A percentile compares a stretch with the other conserved stretches of the same genome.
phyloP scores from a whole-genome alignment of 306 rosid species.

The Senna siamea region DNA sequence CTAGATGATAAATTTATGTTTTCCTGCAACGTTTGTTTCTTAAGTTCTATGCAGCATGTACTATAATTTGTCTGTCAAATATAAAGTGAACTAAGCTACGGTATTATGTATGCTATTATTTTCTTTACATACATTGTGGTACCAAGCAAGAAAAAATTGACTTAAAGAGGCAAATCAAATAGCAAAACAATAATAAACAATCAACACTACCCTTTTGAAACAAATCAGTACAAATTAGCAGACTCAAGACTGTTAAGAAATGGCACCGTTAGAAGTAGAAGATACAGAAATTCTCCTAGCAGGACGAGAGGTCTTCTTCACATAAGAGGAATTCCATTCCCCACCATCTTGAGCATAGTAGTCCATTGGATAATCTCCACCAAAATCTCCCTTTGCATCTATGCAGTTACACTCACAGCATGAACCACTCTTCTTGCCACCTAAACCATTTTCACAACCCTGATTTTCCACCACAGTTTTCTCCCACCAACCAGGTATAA shows the following conservation, averaged over 20 bases:
- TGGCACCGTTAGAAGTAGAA: slow-evolving; percentile 26
- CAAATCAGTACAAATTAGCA: slow-evolving; percentile 14
- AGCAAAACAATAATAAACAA: neutral
- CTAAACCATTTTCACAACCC: slow-evolving; percentile 44
- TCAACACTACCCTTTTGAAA: neutral
- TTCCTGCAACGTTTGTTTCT: too few relatives aligned
- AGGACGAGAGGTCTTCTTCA: slow-evolving; percentile 61
- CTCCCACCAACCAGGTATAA: slow-evolving; percentile 97
- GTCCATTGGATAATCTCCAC: slow-evolving; percentile 91
- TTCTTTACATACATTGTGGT: neutral
- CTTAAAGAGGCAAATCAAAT: slow-evolving; percentile 9
- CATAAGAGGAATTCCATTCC: slow-evolving; percentile 89
- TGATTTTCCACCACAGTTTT: slow-evolving; percentile 39
- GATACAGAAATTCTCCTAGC: slow-evolving; percentile 43
- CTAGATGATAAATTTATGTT: too few relatives aligned
- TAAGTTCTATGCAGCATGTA: slow-evolving; percentile 61
- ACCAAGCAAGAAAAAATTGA: neutral
- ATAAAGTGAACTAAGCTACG: neutral
- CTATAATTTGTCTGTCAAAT: neutral
- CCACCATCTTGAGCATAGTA: slow-evolving; percentile 95
- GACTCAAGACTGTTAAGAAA: slow-evolving; percentile 25
- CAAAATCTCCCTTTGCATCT: slow-evolving; percentile 46
- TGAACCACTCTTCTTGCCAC: slow-evolving; percentile 38
- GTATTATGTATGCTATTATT: neutral
- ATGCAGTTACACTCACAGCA: slow-evolving; percentile 30